A percentile compares a stretch with the other conserved stretches of the same genome.
Evolutionary conservation across 305 asterid species (phyloP).

Genomic region (Nicotiana rustica): DNA sequence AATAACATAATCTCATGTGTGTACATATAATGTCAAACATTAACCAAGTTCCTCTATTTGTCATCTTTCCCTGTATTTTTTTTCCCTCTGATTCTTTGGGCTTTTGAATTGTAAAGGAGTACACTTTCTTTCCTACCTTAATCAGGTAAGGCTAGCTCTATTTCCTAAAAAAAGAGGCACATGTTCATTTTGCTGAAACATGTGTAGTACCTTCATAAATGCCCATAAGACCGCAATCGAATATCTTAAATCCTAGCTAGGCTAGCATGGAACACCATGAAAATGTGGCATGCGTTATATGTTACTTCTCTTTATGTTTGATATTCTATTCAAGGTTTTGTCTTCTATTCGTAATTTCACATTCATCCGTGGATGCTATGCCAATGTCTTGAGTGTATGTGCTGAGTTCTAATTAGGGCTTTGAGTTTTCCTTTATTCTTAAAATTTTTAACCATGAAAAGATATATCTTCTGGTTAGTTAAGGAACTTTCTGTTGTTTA

Average conservation of each 20-base stretch:
- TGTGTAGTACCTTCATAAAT: background rate
- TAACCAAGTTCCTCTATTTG: too few relatives aligned
- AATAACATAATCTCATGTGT: too few relatives aligned
- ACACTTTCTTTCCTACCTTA: too few relatives aligned
- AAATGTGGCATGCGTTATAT: background rate
- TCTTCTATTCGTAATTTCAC: background rate
- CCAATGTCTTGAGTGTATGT: background rate
- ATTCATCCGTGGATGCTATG: background rate
- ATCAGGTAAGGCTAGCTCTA: too few relatives aligned
- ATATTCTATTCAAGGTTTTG: background rate
- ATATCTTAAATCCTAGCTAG: background rate
- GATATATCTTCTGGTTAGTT: background rate
- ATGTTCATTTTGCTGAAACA: background rate
- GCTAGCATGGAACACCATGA: background rate
- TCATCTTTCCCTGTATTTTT: too few relatives aligned
- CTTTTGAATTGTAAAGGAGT: too few relatives aligned
- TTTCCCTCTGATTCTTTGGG: too few relatives aligned
- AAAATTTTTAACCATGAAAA: background rate
- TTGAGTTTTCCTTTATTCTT: background rate
- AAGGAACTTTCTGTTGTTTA: background rate
- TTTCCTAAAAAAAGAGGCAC: background rate
- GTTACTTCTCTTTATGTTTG: background rate
- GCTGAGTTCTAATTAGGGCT: background rate
- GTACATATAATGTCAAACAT: too few relatives aligned
- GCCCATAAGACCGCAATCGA: background rate